phyloP scores from a whole-genome alignment of 208 protist species.

The Porcisia hertigi region DNA sequence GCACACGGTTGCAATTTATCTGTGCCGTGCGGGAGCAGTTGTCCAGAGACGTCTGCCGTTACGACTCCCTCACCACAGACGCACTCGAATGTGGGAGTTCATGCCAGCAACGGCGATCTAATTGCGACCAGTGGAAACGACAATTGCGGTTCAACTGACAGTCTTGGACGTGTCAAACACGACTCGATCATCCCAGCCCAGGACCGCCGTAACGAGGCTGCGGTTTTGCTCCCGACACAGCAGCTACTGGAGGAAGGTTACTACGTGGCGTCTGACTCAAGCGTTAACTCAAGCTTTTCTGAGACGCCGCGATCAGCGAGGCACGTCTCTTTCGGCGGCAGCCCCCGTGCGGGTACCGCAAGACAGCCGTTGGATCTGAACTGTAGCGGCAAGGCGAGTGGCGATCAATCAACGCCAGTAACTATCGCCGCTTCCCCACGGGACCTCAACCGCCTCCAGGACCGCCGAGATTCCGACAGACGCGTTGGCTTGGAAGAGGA shows the following conservation, averaged over 20 bases:
- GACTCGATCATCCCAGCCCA: background rate
- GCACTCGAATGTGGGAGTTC: background rate
- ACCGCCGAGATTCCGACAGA: background rate
- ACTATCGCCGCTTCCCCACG: background rate
- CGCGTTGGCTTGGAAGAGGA: background rate
- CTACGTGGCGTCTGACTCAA: slow-evolving; percentile 30
- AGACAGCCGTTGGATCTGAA: slow-evolving; percentile 16
- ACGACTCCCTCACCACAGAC: background rate
- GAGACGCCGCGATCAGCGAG: slow-evolving; percentile 27
- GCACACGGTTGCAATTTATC: background rate
- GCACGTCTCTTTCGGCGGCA: slow-evolving; percentile 18
- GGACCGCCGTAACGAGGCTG: background rate
- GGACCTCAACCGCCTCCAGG: background rate
- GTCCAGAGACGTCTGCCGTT: background rate
- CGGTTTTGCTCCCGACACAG: slow-evolving; percentile 12
- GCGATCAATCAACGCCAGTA: background rate
- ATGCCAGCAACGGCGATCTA: background rate
- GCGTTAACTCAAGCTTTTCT: slow-evolving; percentile 67
- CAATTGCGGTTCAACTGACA: slow-evolving; percentile 12
- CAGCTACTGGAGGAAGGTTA: slow-evolving; percentile 30
- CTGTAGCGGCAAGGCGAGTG: background rate
- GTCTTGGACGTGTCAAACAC: background rate
- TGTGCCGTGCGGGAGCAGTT: background rate
- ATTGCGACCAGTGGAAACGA: background rate
- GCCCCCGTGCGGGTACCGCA: background rate